These are phyloP conservation scores for Dioscorea dumetorum DNA, from an alignment of 106 monocot species.

Conservation along the genomic window DNA sequence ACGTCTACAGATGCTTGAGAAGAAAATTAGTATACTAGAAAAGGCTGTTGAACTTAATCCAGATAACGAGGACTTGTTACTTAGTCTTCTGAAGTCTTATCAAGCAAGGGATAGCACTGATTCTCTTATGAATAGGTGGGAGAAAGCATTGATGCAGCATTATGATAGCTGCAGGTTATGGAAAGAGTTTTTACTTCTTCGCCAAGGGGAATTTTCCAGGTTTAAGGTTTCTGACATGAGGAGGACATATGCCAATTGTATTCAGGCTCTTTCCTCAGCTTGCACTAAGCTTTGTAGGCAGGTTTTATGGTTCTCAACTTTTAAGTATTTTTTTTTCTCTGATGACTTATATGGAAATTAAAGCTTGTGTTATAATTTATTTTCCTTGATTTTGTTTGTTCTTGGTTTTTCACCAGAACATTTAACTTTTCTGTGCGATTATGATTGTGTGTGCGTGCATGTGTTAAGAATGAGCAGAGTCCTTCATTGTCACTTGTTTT, in stretches of 20 bases:
- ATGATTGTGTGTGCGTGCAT: too few species aligned
- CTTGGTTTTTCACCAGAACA: too few species aligned
- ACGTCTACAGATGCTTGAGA: conserved; percentile 81
- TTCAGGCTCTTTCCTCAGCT: conserved; percentile 79
- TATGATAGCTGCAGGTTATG: conserved; percentile 71
- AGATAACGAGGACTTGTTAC: conserved; percentile 65
- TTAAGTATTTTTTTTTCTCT: background rate
- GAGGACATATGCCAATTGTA: conserved; percentile 64
- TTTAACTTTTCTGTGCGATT: too few species aligned
- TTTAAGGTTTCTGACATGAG: conserved; percentile 91
- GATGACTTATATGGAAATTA: background rate
- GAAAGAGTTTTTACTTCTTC: conserved; percentile 76
- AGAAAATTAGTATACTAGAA: conserved; percentile 93
- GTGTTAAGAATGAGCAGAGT: too few species aligned
- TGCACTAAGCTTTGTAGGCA: conserved; percentile 78
- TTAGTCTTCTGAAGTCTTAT: conserved; percentile 76
- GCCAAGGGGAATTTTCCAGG: conserved; percentile 75
- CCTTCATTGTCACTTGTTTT: too few species aligned
- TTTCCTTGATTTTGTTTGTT: background rate
- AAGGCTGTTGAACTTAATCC: conserved; percentile 90
- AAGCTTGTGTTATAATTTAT: background rate
- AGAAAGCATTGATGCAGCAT: conserved; percentile 63
- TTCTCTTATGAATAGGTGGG: conserved; percentile 60
- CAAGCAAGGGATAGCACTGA: conserved; percentile 58
- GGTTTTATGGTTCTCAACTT: conserved; percentile 46